phyloP scores from a whole-genome alignment of 2,329 filamentous ascomycete genomes.

The Sporothrix inflata region DNA sequence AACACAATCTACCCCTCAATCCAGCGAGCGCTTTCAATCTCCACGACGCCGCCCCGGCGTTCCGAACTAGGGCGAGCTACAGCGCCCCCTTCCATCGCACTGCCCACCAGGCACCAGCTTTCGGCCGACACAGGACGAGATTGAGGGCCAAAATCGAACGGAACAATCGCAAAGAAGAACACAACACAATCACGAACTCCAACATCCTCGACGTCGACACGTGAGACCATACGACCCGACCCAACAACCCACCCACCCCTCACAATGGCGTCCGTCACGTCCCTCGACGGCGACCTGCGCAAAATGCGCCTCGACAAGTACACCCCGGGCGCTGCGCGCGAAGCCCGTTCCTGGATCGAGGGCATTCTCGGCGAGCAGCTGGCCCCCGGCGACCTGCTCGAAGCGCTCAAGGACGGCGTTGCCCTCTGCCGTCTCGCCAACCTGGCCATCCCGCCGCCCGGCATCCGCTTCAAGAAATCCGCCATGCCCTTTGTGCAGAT shows the following conservation, averaged over 20 bases:
- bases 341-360: constrained; percentile 86
- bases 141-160: background rate
- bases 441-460: constrained; percentile 72
- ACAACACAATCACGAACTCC: background rate
- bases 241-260: background rate
- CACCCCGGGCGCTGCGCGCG: constrained; percentile 85
- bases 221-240: background rate
- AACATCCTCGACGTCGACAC: background rate
- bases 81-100: background rate
- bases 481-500: constrained; percentile 98
- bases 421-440: constrained; percentile 92
- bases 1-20: constrained; percentile 5
- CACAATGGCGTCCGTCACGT: constrained; percentile 75
- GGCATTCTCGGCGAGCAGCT: constrained; percentile 74
- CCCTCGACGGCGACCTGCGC: constrained; percentile 93
- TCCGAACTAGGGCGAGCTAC: constrained; percentile 22
- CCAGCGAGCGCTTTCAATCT: background rate
- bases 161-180: background rate
- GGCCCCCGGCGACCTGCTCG: constrained; percentile 75
- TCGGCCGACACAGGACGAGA: background rate
- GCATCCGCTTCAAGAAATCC: constrained; percentile 87
- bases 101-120: constrained; percentile 12
- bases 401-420: constrained; percentile 86
- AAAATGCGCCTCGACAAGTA: constrained; percentile 91
- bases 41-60: constrained; percentile 13